Percentiles rank a stretch among this genome's conserved stretches.
Evolutionary conservation across 306 rosid species (phyloP).

Genomic region (Begonia fuchsioides): DNA sequence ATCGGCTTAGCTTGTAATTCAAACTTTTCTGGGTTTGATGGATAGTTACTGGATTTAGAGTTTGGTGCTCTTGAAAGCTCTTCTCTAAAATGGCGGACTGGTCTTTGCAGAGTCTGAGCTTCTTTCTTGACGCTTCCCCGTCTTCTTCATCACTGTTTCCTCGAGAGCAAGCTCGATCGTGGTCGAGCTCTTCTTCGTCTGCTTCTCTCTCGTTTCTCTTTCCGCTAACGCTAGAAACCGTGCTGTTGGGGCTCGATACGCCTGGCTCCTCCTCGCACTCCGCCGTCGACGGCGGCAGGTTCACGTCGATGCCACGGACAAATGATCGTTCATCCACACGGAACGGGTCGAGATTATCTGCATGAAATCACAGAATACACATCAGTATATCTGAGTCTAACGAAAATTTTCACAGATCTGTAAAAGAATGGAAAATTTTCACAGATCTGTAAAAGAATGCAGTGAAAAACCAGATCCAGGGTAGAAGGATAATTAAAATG

Average conservation of each 20-base stretch:
- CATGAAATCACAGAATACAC: too few species aligned
- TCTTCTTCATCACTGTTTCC: conserved; percentile 92
- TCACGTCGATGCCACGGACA: conserved; percentile 83
- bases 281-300: conserved; percentile 44
- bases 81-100: conserved; percentile 85
- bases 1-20: too few species aligned
- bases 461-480: too few species aligned
- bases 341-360: too few species aligned
- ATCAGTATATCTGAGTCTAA: too few species aligned
- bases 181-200: conserved; percentile 40
- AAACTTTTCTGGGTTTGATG: not conserved
- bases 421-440: too few species aligned
- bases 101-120: conserved; percentile 83
- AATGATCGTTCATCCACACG: too few species aligned
- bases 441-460: too few species aligned
- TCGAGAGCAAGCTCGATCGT: conserved; percentile 54
- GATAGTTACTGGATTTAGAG: conserved; percentile 80
- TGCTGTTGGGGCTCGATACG: conserved; percentile 83
- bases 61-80: conserved; percentile 90
- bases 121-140: conserved; percentile 65
- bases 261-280: conserved; percentile 85
- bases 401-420: too few species aligned
- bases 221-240: conserved; percentile 81
- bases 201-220: conserved; percentile 74
- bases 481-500: too few species aligned